Evolutionary conservation across 2,329 filamentous ascomycete species (phyloP).

Genomic region (Colletotrichum sp.): DNA sequence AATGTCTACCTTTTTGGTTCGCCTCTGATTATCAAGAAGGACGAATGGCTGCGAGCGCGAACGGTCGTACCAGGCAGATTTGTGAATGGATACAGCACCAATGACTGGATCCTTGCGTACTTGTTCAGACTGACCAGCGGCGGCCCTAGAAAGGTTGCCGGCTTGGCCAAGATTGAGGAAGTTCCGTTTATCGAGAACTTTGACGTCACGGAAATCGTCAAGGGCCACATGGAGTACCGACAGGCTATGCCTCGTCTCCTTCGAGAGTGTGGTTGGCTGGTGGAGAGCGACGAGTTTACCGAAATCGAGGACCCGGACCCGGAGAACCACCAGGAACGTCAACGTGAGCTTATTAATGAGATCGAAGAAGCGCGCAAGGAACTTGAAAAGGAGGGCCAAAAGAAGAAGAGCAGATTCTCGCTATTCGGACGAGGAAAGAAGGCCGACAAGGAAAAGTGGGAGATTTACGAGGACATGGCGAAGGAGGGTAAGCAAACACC

Average conservation of each 20-base stretch:
- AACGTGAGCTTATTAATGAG: conserved; percentile 93
- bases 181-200: conserved; percentile 88
- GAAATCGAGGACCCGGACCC: conserved; percentile 98
- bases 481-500: conserved; percentile 37
- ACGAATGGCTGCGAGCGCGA: conserved; percentile 82
- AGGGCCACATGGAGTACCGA: conserved; percentile 96
- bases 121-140: conserved; percentile 94
- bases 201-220: conserved; percentile 83
- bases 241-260: conserved; percentile 88
- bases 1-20: conserved; percentile 96
- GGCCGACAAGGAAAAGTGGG: conserved; percentile 86
- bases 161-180: conserved; percentile 76
- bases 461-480: conserved; percentile 81
- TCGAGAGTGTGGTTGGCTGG: conserved; percentile 86
- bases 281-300: conserved; percentile 91
- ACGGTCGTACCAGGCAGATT: conserved; percentile 92
- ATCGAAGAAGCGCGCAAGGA: conserved; percentile 93
- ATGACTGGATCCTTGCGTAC: conserved; percentile 97
- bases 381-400: conserved; percentile 75
- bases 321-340: conserved; percentile 85
- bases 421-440: conserved; percentile 87
- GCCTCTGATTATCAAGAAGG: conserved; percentile 87
- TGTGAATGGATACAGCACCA: conserved; percentile 90
- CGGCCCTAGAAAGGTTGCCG: conserved; percentile 87
- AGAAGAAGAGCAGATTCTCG: conserved; percentile 65